Percentiles rank a stretch among this genome's conserved stretches.
Conservation (phyloP, 208 protist species). For the Trypanosoma conorhini region DNA sequence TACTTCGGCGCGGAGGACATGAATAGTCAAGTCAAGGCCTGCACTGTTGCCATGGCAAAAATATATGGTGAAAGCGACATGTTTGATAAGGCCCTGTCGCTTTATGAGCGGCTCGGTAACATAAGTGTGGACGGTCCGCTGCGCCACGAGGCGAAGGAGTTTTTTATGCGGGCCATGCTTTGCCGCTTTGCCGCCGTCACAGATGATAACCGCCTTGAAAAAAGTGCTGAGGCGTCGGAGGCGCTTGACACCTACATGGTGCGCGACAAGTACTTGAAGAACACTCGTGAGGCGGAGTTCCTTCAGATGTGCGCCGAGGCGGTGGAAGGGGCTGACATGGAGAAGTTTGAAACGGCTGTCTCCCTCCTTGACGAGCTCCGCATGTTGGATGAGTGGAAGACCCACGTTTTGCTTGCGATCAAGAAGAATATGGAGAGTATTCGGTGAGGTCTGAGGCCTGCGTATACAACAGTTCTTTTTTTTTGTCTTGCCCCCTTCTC, state of each 20-base stretch:
- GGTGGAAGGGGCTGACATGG: constrained; percentile 62
- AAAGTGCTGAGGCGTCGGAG: constrained; percentile 65
- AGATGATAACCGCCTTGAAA: constrained; percentile 75
- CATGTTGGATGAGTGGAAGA: constrained; percentile 88
- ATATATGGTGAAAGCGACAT: constrained; percentile 76
- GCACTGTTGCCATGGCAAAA: constrained; percentile 79
- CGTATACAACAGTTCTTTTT: neutral
- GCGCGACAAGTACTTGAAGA: constrained; percentile 70
- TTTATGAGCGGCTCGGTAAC: constrained; percentile 78
- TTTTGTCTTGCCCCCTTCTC: constrained; percentile 14
- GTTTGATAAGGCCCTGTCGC: constrained; percentile 79
- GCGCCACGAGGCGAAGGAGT: constrained; percentile 88
- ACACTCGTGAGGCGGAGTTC: constrained; percentile 81
- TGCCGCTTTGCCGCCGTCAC: constrained; percentile 76
- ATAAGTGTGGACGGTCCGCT: constrained; percentile 43
- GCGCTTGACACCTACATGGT: constrained; percentile 66
- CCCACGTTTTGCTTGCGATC: constrained; percentile 76
- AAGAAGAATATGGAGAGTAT: constrained; percentile 87
- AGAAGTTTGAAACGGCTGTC: constrained; percentile 81
- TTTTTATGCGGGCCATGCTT: constrained; percentile 80
- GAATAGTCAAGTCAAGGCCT: constrained; percentile 71
- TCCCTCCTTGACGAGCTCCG: constrained; percentile 70
- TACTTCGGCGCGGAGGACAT: constrained; percentile 87
- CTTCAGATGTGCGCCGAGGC: constrained; percentile 68
- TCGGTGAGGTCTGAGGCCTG: constrained; percentile 28